Evolutionary conservation across 352 stramenopile species (phyloP).

Genomic region (Aphanomyces astaci): DNA sequence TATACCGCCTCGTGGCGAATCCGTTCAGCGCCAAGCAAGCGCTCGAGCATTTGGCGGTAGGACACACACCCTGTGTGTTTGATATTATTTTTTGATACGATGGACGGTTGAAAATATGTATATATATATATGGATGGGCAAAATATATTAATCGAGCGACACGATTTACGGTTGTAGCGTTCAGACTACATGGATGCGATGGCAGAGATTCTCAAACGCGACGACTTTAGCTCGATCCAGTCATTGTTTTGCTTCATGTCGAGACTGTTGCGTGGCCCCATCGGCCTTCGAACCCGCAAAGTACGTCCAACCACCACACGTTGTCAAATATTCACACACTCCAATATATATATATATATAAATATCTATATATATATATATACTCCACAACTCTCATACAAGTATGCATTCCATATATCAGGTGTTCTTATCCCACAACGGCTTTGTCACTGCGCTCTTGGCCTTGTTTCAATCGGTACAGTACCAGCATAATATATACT

Average conservation of each 20-base stretch:
- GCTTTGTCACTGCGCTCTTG: conserved; percentile 53
- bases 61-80: too few relatives aligned
- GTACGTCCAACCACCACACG: background rate
- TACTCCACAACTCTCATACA: too few relatives aligned
- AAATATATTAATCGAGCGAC: too few relatives aligned
- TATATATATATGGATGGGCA: too few relatives aligned
- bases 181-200: conserved; percentile 68
- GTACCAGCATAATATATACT: too few relatives aligned
- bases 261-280: conserved; percentile 38
- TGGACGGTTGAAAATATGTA: too few relatives aligned
- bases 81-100: too few relatives aligned
- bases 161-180: conserved; percentile 45
- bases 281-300: conserved; percentile 2
- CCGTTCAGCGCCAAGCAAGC: conserved; percentile 66
- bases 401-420: too few relatives aligned
- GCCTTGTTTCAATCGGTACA: conserved; percentile 52
- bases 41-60: conserved; percentile 46
- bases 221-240: conserved; percentile 51
- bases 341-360: too few relatives aligned
- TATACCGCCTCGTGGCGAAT: conserved; percentile 60
- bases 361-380: too few relatives aligned
- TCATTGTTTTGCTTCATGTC: conserved; percentile 67
- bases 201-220: conserved; percentile 47
- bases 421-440: conserved; percentile 51
- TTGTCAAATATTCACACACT: too few relatives aligned